Evolutionary conservation across 176 grass and related monocot genomes (phyloP).

Genomic region (Oryza nivara): DNA sequence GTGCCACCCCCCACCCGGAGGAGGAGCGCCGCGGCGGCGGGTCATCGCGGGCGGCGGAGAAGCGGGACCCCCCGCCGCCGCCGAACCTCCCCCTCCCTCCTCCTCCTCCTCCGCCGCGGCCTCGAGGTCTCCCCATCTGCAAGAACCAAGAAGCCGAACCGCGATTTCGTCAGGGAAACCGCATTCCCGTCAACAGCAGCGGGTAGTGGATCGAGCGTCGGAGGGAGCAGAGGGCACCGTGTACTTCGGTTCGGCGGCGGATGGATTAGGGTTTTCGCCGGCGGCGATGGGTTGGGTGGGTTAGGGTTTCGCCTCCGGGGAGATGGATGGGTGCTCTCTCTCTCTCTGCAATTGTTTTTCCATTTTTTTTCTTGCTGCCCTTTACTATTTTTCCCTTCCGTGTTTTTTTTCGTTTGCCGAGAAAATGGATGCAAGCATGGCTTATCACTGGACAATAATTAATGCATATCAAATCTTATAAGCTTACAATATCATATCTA

Average conservation of each 20-base stretch:
- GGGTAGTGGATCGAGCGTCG: background rate
- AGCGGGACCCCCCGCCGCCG: conserved; percentile 22
- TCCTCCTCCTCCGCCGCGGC: conserved; percentile 24
- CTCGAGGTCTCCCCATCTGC: conserved; percentile 58
- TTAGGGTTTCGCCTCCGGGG: conserved; percentile 38
- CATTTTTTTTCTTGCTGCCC: background rate
- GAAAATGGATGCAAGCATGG: no score
- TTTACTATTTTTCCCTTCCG: background rate
- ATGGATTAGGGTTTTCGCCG: conserved; percentile 29
- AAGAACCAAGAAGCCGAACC: background rate
- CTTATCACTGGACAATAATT: no score
- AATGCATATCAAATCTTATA: no score
- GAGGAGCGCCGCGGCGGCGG: conserved; percentile 27
- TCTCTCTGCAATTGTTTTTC: background rate
- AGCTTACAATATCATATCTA: no score
- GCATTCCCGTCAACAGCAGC: conserved; percentile 9
- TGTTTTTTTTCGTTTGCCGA: no score
- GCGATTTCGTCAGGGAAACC: conserved; percentile 16
- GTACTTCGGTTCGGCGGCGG: background rate
- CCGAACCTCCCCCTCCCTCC: conserved; percentile 36
- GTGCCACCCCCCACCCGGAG: conserved; percentile 68
- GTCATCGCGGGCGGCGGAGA: conserved; percentile 21
- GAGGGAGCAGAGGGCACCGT: conserved; percentile 37
- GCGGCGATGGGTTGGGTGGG: background rate
- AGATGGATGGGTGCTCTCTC: background rate